phyloP scores from a whole-genome alignment of 352 stramenopile species.

The Phytophthora pistaciae region DNA sequence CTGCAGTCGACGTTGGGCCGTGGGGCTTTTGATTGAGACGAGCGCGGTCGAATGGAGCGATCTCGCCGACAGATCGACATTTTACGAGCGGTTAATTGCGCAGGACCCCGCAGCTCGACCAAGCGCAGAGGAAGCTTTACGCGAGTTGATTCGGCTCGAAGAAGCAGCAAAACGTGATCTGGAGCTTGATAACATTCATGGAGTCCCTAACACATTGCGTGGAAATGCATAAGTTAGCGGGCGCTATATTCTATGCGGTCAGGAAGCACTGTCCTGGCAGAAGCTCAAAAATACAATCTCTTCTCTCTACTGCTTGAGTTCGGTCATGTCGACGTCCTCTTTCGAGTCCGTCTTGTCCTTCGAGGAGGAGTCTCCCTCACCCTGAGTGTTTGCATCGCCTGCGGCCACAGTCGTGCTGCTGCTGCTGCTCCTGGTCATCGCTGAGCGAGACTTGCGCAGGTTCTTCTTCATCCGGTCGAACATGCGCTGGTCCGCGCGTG shows the following conservation, averaged over 20 bases:
- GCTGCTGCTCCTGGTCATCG: slow-evolving; percentile 31
- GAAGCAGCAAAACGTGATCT: neutral
- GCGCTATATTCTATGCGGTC: slow-evolving; percentile 23
- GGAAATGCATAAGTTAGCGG: slow-evolving; percentile 16
- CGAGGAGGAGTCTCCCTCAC: neutral
- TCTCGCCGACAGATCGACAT: slow-evolving; percentile 6
- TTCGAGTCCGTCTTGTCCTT: slow-evolving; percentile 7
- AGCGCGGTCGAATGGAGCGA: slow-evolving; percentile 21
- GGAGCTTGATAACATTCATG: no score
- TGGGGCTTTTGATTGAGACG: slow-evolving; percentile 33
- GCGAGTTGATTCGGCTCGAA: neutral
- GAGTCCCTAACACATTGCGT: no score
- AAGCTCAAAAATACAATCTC: slow-evolving; percentile 21
- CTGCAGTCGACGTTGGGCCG: slow-evolving; percentile 33
- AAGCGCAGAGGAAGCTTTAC: slow-evolving; percentile 23
- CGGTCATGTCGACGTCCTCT: slow-evolving; percentile 22
- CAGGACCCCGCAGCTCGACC: slow-evolving; percentile 19
- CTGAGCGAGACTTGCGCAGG: slow-evolving; percentile 69
- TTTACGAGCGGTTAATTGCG: slow-evolving; percentile 9
- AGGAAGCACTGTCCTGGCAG: slow-evolving; percentile 15
- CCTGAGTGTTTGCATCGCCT: neutral
- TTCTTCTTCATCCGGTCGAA: slow-evolving; percentile 93
- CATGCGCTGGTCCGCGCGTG: slow-evolving; percentile 82
- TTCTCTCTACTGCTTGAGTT: slow-evolving; percentile 21
- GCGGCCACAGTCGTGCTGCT: neutral